Base-by-base conservation (phyloP, 768 basidiomycete species). In the Tricholoma sp. region DNA sequence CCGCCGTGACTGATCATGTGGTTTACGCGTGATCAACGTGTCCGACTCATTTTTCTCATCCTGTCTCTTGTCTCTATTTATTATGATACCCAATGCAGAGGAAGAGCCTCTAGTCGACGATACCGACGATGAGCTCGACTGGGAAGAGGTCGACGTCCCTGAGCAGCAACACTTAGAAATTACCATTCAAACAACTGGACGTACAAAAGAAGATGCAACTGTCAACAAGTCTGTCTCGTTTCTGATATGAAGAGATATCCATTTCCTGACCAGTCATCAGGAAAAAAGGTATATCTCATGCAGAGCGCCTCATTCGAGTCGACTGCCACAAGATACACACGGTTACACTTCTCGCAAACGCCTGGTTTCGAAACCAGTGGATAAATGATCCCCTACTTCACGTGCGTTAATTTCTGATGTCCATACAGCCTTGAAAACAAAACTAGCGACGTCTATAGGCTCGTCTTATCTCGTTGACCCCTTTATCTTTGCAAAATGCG, bases 241-340 rank as follows among this genome's bases (percentile, higher is more conserved):
- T 50, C 33, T 37, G 8, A 11, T 24, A 24, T n/a, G 17, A 4
- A 45, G 18, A 55, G 54, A 53, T 57, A 54, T 47, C 56, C 39
- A 57, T 55, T 57, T 50, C 56, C 60, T 68, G 52, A 66, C 53
- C 51, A 44, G 51, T 56, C 50, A 59, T 31, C 53, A 75, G 71
- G 63, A 81, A 75, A 66, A 76, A 79, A 70, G 79, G 80, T 58
- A 70, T 83, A 58, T 70, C 81, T 33, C 77, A 83, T 57, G 82
- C 82, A 12, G 90, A 95, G 65, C 83, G 94, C 11, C 73, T 86
- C 41, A 68, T 85, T 8, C 80, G 94, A 33, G 81, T 95, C 47
- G 82, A 88, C 56, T 85, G 83, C 53, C 96, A 98, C 74, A 95
- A 96, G 71, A 76, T 93, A 12, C 97, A 99, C 63, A 91, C 93